These are phyloP conservation scores for Amauroascus verrucosus DNA, from an alignment of 2,329 filamentous ascomycete species.

Conservation along the genomic window DNA sequence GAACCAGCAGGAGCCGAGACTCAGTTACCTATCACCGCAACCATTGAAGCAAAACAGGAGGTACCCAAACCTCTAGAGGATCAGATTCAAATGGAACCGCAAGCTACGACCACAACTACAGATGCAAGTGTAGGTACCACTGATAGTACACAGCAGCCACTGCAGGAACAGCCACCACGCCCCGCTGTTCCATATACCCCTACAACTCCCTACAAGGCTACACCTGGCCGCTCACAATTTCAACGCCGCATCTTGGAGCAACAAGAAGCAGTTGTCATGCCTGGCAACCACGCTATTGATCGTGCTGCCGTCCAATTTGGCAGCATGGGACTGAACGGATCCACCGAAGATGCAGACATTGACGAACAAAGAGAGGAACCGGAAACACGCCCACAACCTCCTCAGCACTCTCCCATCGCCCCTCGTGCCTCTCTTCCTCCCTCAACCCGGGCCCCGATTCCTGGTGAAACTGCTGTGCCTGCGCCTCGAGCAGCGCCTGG, in stretches of 20 bases:
- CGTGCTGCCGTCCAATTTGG: conserved; percentile 91
- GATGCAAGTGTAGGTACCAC: conserved; percentile 28
- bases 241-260: conserved; percentile 84
- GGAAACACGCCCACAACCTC: conserved; percentile 86
- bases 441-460: conserved; percentile 31
- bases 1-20: conserved; percentile 22
- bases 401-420: conserved; percentile 80
- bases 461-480: conserved; percentile 35
- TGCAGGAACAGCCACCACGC: conserved; percentile 57
- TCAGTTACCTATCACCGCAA: conserved; percentile 6
- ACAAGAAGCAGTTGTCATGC: conserved; percentile 97
- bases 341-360: conserved; percentile 62
- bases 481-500: conserved; percentile 53
- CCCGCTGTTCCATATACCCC: conserved; percentile 46
- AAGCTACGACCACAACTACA: conserved; percentile 26
- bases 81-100: conserved; percentile 33
- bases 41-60: conserved; percentile 35
- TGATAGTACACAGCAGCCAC: conserved; percentile 59
- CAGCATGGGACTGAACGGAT: conserved; percentile 78
- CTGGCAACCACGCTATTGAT: conserved; percentile 89
- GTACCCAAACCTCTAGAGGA: conserved; percentile 34
- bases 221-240: conserved; percentile 59
- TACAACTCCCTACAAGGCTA: conserved; percentile 65
- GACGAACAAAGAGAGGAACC: conserved; percentile 92
- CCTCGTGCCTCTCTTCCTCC: conserved; percentile 82